phyloP scores from a whole-genome alignment of 83 land plant species.

The Picea abies region DNA sequence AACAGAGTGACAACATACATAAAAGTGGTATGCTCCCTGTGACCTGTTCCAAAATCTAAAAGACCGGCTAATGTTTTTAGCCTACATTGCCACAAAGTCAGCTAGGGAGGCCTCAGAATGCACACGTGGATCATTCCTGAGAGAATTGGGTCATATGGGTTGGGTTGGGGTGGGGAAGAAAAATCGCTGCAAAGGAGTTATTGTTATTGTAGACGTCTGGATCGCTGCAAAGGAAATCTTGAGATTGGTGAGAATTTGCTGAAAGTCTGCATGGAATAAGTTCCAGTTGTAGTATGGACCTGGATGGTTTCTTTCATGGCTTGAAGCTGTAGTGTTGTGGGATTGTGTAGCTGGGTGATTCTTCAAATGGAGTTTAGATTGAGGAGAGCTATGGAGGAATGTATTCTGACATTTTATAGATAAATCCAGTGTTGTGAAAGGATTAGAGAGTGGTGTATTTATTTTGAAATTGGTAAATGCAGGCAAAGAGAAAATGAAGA shows the following conservation, averaged over 20 bases:
- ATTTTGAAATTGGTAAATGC: no score
- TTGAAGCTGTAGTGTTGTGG: not conserved
- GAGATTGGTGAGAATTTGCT: constrained; percentile 31
- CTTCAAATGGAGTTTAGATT: not conserved
- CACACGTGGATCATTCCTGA: constrained; percentile 47
- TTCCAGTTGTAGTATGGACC: constrained; percentile 45
- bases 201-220: constrained; percentile 28
- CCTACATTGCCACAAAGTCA: constrained; percentile 40
- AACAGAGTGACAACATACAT: constrained; percentile 51
- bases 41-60: constrained; percentile 46
- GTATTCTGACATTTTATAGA: not conserved
- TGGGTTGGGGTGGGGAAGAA: constrained; percentile 38
- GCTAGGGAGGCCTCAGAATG: constrained; percentile 43
- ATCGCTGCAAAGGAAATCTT: constrained; percentile 45
- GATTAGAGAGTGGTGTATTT: not conserved
- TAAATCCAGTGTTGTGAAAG: not conserved
- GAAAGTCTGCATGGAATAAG: constrained; percentile 37
- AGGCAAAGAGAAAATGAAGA: not conserved
- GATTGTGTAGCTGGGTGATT: not conserved
- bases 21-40: constrained; percentile 50
- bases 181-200: constrained; percentile 22
- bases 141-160: constrained; percentile 39
- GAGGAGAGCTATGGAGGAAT: not conserved
- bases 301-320: not conserved
- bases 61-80: constrained; percentile 18